Percentiles rank a stretch among this genome's conserved stretches.
Conservation (phyloP, 2,329 filamentous ascomycete genomes). For the Balansia obtecta region DNA sequence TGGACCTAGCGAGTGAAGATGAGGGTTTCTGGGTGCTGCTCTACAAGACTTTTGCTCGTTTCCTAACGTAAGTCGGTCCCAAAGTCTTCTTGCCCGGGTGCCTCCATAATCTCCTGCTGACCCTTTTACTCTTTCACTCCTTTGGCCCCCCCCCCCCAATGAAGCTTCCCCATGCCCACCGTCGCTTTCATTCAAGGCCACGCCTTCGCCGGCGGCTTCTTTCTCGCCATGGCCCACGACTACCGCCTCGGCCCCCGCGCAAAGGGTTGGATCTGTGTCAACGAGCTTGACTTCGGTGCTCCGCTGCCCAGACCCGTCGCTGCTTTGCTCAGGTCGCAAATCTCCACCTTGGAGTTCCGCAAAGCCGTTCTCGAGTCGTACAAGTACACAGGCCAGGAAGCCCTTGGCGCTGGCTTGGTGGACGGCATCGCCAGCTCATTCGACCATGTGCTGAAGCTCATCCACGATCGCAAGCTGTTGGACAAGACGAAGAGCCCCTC, state of each 20-base stretch:
- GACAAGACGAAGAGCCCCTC: conserved; percentile 51
- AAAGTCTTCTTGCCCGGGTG: neutral
- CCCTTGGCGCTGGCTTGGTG: conserved; percentile 53
- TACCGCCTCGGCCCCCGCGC: conserved; percentile 64
- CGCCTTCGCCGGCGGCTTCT: conserved; percentile 65
- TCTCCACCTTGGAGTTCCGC: conserved; percentile 43
- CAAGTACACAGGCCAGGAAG: conserved; percentile 51
- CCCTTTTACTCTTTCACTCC: neutral
- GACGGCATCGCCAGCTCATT: conserved; percentile 45
- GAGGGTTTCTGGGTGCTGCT: conserved; percentile 50
- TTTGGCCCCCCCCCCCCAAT: neutral
- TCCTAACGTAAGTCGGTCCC: conserved; percentile 24
- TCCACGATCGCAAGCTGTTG: conserved; percentile 45
- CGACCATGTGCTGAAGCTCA: conserved; percentile 47
- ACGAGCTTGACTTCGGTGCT: conserved; percentile 69
- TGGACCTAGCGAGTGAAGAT: conserved; percentile 46
- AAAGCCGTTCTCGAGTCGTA: conserved; percentile 58
- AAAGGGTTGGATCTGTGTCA: conserved; percentile 62
- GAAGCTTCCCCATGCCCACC: conserved; percentile 64
- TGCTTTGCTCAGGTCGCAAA: conserved; percentile 59
- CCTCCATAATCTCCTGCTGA: too few relatives aligned
- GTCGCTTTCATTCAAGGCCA: conserved; percentile 67
- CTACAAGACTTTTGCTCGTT: conserved; percentile 50
- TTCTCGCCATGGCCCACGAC: conserved; percentile 68
- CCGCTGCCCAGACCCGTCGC: conserved; percentile 64